These are phyloP conservation scores for Lentinus polychrous DNA, from an alignment of 1,284 basidiomycete species.

Conservation along the genomic window DNA sequence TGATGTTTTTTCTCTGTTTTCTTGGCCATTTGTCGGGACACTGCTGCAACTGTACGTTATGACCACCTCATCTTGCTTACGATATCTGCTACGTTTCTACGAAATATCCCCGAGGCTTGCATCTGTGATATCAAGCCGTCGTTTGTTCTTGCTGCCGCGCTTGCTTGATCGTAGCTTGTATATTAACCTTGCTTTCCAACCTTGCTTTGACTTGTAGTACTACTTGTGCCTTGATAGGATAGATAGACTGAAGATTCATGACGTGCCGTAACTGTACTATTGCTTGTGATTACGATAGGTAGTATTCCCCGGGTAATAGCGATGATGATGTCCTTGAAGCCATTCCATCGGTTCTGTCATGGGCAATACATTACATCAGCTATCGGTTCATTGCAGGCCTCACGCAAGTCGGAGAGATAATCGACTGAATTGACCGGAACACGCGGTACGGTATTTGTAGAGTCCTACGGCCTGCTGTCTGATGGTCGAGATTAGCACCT, in stretches of 20 bases:
- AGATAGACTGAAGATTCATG: constrained; percentile 4
- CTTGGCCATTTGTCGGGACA: constrained; percentile 2
- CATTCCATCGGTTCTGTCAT: too few relatives aligned
- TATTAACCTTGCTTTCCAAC: not conserved
- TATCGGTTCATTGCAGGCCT: not conserved
- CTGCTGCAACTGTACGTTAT: constrained; percentile 4
- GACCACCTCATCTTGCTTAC: not conserved
- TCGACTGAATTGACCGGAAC: constrained; percentile 6
- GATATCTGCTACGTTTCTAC: constrained; percentile 4
- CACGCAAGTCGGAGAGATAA: not conserved
- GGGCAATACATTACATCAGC: constrained; percentile 1
- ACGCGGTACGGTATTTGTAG: constrained; percentile 3
- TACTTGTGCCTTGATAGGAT: constrained; percentile 3
- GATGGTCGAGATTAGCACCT: constrained; percentile 10
- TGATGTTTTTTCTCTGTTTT: constrained; percentile 10
- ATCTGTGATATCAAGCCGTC: constrained; percentile 2
- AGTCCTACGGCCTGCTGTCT: constrained; percentile 3
- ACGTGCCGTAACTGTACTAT: constrained; percentile 6
- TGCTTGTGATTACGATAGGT: constrained; percentile 9
- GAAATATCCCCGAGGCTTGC: not conserved
- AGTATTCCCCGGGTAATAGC: not conserved
- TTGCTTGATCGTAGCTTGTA: not conserved
- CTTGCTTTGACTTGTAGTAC: constrained; percentile 3
- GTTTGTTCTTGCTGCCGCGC: not conserved
- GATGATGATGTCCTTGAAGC: not conserved